phyloP scores from a whole-genome alignment of 2,329 filamentous ascomycete genomes.

The Blastomyces parvus region DNA sequence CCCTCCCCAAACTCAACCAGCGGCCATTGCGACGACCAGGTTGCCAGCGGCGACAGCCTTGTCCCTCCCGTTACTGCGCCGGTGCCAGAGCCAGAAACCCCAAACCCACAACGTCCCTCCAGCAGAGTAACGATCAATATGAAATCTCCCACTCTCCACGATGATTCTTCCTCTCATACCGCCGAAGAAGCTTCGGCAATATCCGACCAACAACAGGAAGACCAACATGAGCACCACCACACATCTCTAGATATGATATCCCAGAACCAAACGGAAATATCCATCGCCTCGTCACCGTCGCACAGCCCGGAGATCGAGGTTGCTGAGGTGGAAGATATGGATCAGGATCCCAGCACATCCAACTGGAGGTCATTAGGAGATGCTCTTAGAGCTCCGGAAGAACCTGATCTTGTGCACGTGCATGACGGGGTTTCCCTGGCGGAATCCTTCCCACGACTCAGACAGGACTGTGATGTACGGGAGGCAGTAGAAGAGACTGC shows the following conservation, averaged over 20 bases:
- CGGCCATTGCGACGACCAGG: slow-evolving; percentile 3
- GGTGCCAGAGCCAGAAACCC: slow-evolving; percentile 20
- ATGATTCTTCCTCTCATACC: slow-evolving; percentile 17
- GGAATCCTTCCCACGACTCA: slow-evolving; percentile 31
- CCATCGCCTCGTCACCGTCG: slow-evolving; percentile 36
- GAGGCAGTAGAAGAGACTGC: slow-evolving; percentile 29
- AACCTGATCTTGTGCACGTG: slow-evolving; percentile 29
- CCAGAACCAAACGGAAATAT: slow-evolving; percentile 26
- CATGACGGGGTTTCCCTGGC: slow-evolving; percentile 25
- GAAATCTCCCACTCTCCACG: slow-evolving; percentile 27
- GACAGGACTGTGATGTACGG: slow-evolving; percentile 20
- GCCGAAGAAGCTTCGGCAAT: slow-evolving; percentile 9
- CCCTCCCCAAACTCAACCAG: slow-evolving; percentile 15
- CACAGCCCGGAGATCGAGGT: slow-evolving; percentile 42
- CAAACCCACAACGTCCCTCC: slow-evolving; percentile 26
- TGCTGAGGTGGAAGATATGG: slow-evolving; percentile 41
- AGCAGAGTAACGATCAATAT: slow-evolving; percentile 42
- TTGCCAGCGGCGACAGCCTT: slow-evolving; percentile 1
- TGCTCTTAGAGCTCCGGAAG: slow-evolving; percentile 24
- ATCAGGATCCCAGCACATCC: slow-evolving; percentile 38
- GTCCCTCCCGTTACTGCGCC: slow-evolving; percentile 12
- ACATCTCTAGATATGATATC: slow-evolving; percentile 7
- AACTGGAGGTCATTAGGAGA: slow-evolving; percentile 35
- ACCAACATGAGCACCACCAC: not conserved
- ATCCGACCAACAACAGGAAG: slow-evolving; percentile 9